Conservation (phyloP, 495 filamentous ascomycete genomes). For the Podospora didyma region DNA sequence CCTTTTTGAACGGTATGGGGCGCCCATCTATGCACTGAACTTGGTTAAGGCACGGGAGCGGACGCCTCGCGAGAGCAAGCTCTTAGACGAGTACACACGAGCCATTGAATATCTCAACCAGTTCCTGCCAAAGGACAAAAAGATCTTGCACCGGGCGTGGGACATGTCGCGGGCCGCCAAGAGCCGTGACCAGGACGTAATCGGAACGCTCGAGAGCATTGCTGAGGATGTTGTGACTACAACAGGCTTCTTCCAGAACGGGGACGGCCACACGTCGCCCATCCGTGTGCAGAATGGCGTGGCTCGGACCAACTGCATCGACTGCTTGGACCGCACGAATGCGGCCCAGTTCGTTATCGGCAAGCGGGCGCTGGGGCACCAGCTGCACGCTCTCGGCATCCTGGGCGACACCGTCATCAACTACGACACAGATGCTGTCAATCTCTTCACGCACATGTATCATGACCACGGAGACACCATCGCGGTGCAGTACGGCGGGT, state of each 20-base stretch:
- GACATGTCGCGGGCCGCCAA: constrained; percentile 98
- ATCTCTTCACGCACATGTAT: constrained; percentile 95
- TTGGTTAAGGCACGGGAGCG: constrained; percentile 87
- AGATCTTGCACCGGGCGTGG: constrained; percentile 90
- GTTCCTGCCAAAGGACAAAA: constrained; percentile 77
- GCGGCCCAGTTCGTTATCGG: constrained; percentile 97
- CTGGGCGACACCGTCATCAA: constrained; percentile 74
- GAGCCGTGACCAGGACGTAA: constrained; percentile 92
- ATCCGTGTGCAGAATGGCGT: constrained; percentile 85
- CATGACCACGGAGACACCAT: constrained; percentile 97
- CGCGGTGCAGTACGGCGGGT: constrained; percentile 95
- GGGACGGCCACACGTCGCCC: constrained; percentile 57
- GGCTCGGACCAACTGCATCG: constrained; percentile 94
- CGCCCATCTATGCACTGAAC: constrained; percentile 88
- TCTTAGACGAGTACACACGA: constrained; percentile 81
- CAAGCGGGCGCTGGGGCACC: constrained; percentile 88
- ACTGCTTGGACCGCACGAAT: constrained; percentile 94
- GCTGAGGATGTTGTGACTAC: constrained; percentile 78
- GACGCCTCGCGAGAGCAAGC: constrained; percentile 87
- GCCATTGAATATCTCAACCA: constrained; percentile 93
- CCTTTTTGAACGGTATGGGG: constrained; percentile 88
- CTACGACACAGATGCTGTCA: constrained; percentile 93
- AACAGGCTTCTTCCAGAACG: constrained; percentile 95
- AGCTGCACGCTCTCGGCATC: constrained; percentile 88
- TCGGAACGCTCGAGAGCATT: constrained; percentile 82